Conservation (phyloP, 1,284 basidiomycete species). For the Flammula alnicola region DNA sequence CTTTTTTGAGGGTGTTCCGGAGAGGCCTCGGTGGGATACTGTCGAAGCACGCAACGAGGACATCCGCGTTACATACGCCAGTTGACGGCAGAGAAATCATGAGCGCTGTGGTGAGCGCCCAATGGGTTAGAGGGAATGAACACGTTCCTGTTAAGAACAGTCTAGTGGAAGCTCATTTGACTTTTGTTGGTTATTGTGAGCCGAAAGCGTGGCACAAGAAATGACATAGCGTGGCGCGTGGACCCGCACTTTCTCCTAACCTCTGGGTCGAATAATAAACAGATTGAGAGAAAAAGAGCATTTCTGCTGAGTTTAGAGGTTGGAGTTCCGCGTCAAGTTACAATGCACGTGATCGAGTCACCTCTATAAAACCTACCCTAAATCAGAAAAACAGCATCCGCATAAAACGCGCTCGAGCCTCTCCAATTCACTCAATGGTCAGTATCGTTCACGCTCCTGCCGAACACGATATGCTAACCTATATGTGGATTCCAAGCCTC, state of each 20-base stretch:
- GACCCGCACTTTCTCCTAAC: not conserved
- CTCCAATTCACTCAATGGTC: constrained; percentile 35
- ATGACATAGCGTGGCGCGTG: not conserved
- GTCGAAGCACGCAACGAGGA: constrained; percentile 11
- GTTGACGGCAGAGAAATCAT: not conserved
- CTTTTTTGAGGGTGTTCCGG: constrained; percentile 12
- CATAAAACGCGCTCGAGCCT: constrained; percentile 34
- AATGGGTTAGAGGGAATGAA: not conserved
- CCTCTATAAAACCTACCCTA: constrained; percentile 35
- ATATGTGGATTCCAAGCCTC: constrained; percentile 31
- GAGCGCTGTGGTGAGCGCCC: constrained; percentile 12
- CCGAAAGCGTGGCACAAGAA: not conserved
- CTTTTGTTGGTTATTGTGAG: constrained; percentile 6
- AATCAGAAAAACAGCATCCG: constrained; percentile 22
- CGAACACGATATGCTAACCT: constrained; percentile 19
- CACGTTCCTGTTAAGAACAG: constrained; percentile 13
- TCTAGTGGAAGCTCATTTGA: constrained; percentile 9
- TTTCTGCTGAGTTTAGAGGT: not conserved
- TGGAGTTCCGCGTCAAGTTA: not conserved
- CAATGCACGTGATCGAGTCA: constrained; percentile 17
- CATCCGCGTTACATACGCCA: constrained; percentile 6
- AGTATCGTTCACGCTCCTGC: constrained; percentile 26
- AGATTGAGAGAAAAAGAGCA: not conserved
- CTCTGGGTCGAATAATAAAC: not conserved
- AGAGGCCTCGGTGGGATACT: constrained; percentile 4